These are phyloP conservation scores for Theobroma grandiflorum DNA, from an alignment of 441 rosid genomes.

Conservation along the genomic window DNA sequence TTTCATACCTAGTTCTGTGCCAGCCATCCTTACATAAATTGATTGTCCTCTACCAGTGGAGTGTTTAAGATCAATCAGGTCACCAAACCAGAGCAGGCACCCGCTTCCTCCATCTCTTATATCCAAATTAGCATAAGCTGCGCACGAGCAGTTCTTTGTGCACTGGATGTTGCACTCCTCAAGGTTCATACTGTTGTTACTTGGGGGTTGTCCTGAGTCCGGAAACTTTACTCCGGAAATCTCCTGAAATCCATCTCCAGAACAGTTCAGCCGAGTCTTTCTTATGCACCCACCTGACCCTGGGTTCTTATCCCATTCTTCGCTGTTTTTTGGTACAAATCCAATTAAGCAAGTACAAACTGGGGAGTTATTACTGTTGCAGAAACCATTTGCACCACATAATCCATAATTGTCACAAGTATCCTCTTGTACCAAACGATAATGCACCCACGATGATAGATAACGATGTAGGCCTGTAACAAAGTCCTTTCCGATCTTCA, in stretches of 20 bases:
- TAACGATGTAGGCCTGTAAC: constrained; percentile 20
- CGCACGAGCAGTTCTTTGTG: constrained; percentile 34
- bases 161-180: constrained; percentile 37
- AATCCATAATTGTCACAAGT: constrained; percentile 27
- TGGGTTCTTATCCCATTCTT: constrained; percentile 27
- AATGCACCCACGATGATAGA: constrained; percentile 34
- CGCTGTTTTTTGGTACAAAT: constrained; percentile 33
- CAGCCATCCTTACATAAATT: constrained; percentile 27
- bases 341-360: constrained; percentile 37
- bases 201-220: constrained; percentile 21
- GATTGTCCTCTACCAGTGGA: constrained; percentile 24
- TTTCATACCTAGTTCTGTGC: constrained; percentile 33
- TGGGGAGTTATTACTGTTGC: constrained; percentile 18
- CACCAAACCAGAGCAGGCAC: constrained; percentile 40
- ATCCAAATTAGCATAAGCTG: constrained; percentile 33
- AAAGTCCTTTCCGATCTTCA: constrained; percentile 42
- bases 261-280: constrained; percentile 24
- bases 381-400: constrained; percentile 32
- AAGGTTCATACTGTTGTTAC: constrained; percentile 21
- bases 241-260: constrained; percentile 37
- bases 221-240: constrained; percentile 37
- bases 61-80: constrained; percentile 33
- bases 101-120: constrained; percentile 34
- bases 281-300: constrained; percentile 41
- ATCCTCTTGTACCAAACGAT: not conserved